Percentiles rank a stretch among this genome's conserved stretches.
Evolutionary conservation across 352 stramenopile genomes (phyloP).

Genomic region (Phytophthora crassamura): DNA sequence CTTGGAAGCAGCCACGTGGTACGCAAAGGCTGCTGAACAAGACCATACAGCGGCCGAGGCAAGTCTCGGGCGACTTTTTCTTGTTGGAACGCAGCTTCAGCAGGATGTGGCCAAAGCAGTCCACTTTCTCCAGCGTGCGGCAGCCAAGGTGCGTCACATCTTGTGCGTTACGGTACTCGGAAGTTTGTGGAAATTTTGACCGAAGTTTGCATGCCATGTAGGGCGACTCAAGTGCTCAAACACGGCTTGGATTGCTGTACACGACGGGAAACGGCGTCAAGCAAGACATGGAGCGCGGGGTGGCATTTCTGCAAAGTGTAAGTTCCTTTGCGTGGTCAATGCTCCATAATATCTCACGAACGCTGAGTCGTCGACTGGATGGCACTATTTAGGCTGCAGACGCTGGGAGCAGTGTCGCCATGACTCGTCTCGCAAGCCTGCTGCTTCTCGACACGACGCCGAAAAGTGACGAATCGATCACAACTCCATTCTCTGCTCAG

Average conservation of each 20-base stretch:
- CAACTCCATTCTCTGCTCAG: conserved; percentile 23
- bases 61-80: conserved; percentile 58
- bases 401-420: conserved; percentile 52
- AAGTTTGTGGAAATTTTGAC: conserved; percentile 1
- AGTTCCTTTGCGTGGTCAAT: neutral
- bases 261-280: conserved; percentile 55
- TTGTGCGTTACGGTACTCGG: neutral
- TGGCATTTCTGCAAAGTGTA: conserved; percentile 60
- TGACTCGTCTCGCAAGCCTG: conserved; percentile 61
- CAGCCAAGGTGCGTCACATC: conserved; percentile 41
- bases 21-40: conserved; percentile 60
- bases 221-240: conserved; percentile 55
- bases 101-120: conserved; percentile 57
- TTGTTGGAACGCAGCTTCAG: conserved; percentile 25
- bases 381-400: conserved; percentile 35
- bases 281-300: conserved; percentile 58
- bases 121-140: conserved; percentile 73
- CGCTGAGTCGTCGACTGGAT: conserved; percentile 6
- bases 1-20: conserved; percentile 51
- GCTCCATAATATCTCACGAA: neutral
- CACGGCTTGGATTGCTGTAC: conserved; percentile 57
- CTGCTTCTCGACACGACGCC: conserved; percentile 35
- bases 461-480: conserved; percentile 2
- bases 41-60: conserved; percentile 55
- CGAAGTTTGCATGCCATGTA: conserved; percentile 6